Evolutionary conservation across 495 filamentous ascomycete species (phyloP), one percentile per base, ranked within the genome.

Genomic region (Neurospora discreta): DNA sequence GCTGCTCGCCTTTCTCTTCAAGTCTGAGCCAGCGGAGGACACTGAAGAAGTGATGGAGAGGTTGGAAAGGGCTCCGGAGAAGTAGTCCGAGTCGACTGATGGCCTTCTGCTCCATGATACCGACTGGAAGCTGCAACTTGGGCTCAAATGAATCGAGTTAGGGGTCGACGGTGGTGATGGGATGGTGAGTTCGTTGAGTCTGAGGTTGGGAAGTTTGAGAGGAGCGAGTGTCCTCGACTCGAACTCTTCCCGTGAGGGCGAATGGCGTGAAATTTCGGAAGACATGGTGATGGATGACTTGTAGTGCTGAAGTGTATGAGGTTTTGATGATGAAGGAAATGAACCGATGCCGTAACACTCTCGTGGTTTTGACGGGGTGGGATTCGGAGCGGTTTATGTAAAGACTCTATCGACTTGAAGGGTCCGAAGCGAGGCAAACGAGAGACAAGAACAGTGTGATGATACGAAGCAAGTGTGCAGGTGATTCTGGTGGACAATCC

Each of bases 401-500:
- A 41, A 69, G 39, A 41, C 1, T 38, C 16, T 30, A 15, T 65
- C 52, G 26, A 65, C 52, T 65, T 7, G 18, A 15, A 33, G 26
- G 52, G 23, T 18, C 33, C 15, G 26, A 65, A 65, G 52, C 1
- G 52, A 65, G 52, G 52, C 52, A 65, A 65, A 65, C 52, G 52
- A 65, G 33, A 36, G 52, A 65, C 52, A 65, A 30, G 52, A 33
- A 65, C 52, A 65, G 4, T 65, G 52, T 69, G 68, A 69, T 38
- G 68, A 69, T 38, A 69, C 73, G 72, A 76, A 46, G 70, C 68
- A 75, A 72, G 43, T 69, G 69, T 43, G 58, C n/a, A 16, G 42
- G 39, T 68, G 36, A 30, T 65, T n/a, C 2, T 46, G 23, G 33
- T 60, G 33, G 70, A 39, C 15, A 39, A 67, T 65, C 70, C 58